phyloP scores from a whole-genome alignment of 176 grass and related monocot genomes.

The Puccinellia tenuiflora region DNA sequence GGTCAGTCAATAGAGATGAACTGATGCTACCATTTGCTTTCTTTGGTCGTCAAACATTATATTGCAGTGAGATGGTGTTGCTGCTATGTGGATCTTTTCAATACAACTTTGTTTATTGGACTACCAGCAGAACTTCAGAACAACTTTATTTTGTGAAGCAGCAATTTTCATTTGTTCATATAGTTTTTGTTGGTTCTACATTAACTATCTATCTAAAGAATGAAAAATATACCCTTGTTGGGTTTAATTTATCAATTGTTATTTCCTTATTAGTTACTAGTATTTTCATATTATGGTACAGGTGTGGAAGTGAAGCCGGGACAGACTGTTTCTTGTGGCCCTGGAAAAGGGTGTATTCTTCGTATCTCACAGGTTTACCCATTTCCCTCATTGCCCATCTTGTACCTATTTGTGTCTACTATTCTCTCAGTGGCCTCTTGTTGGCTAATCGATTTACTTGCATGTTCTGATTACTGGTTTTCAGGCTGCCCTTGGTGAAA shows the following conservation, averaged over 20 bases:
- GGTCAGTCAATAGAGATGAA: not conserved
- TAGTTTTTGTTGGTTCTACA: not conserved
- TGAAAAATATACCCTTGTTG: not conserved
- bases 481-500: conserved; percentile 52
- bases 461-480: not conserved
- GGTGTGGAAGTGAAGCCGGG: conserved; percentile 84
- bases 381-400: not conserved
- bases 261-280: not conserved
- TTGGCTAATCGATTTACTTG: not conserved
- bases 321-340: conserved; percentile 40
- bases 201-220: not conserved
- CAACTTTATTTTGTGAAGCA: not conserved
- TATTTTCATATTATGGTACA: conserved; percentile 9
- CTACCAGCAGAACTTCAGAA: not conserved
- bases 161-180: not conserved
- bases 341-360: conserved; percentile 36
- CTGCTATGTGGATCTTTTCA: not conserved
- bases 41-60: not conserved
- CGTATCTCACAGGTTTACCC: conserved; percentile 73
- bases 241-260: not conserved
- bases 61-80: not conserved
- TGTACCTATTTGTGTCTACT: not conserved
- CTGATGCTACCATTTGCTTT: not conserved
- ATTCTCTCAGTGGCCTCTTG: not conserved
- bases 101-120: not conserved